Evolutionary conservation across 371 early-diverging fungal genomes (phyloP).

Genomic region (Actinomortierella ambigua): DNA sequence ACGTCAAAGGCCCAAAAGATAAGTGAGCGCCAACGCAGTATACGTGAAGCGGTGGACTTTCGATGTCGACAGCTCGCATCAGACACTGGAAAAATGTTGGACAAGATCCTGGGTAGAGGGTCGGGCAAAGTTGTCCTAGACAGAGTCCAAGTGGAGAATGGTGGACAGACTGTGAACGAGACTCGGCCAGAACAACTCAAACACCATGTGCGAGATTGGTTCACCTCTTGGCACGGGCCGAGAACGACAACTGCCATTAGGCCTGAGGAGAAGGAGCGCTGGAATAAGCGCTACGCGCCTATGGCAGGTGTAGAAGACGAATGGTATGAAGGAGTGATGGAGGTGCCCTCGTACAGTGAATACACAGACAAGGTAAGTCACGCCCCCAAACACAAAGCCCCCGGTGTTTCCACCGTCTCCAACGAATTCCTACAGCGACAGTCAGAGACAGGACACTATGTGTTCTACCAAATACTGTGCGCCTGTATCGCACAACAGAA

Average conservation of each 20-base stretch:
- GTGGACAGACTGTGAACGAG: too few relatives aligned
- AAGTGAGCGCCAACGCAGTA: too few relatives aligned
- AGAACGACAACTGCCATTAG: background rate
- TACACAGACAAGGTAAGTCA: background rate
- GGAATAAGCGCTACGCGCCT: constrained; percentile 12
- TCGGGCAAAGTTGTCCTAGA: too few relatives aligned
- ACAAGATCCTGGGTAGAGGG: too few relatives aligned
- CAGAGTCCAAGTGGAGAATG: too few relatives aligned
- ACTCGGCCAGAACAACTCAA: too few relatives aligned
- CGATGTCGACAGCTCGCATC: too few relatives aligned
- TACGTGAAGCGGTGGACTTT: too few relatives aligned
- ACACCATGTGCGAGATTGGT: too few relatives aligned
- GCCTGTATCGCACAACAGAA: constrained; percentile 2
- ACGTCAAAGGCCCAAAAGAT: too few relatives aligned
- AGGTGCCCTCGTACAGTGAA: constrained; percentile 1
- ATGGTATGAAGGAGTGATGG: constrained; percentile 17
- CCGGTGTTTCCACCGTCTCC: constrained; percentile 9
- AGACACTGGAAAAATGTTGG: too few relatives aligned
- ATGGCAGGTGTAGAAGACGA: background rate
- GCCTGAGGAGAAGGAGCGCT: background rate
- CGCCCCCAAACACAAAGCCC: constrained; percentile 14
- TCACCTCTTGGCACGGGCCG: constrained; percentile 14
- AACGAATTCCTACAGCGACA: constrained; percentile 9
- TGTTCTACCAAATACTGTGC: constrained; percentile 7
- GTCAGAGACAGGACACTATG: background rate